phyloP scores from a whole-genome alignment of 129 eudicot species.

The Rutidosis leptorrhynchoides region DNA sequence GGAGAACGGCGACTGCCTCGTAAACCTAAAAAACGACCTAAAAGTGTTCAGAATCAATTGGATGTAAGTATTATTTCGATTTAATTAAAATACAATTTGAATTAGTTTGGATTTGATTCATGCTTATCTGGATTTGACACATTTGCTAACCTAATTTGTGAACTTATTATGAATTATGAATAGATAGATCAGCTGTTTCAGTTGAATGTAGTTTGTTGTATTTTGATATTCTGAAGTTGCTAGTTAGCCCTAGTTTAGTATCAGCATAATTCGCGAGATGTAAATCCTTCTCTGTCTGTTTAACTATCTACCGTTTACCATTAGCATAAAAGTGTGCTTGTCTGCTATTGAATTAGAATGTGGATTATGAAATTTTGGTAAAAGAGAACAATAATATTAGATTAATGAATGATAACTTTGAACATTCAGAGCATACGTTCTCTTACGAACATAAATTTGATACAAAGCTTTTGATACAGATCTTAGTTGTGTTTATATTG shows the following conservation, averaged over 20 bases:
- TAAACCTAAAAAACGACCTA: constrained; percentile 65
- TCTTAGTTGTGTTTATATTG: constrained; percentile 20
- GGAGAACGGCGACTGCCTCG: constrained; percentile 53
- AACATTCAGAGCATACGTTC: not conserved
- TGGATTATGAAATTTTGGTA: not conserved
- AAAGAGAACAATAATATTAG: not conserved
- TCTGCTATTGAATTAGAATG: constrained; percentile 1
- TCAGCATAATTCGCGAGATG: too few species aligned
- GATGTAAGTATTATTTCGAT: constrained; percentile 45
- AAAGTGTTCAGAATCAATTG: constrained; percentile 53
- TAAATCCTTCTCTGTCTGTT: too few species aligned
- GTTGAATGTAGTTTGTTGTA: not conserved
- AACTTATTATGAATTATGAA: not conserved
- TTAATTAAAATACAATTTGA: not conserved
- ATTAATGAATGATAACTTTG: not conserved
- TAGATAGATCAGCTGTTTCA: not conserved
- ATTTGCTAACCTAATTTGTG: not conserved
- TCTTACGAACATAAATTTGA: not conserved
- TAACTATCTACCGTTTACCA: too few species aligned
- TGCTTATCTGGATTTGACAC: not conserved
- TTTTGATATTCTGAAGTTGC: not conserved
- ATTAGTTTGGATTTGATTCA: not conserved
- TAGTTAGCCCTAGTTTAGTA: not conserved
- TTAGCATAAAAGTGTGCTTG: not conserved
- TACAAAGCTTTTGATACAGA: not conserved